Evolutionary conservation across 768 basidiomycete genomes (phyloP), one percentile per base, ranked within the genome.

Genomic region (Myochromella boudieri): DNA sequence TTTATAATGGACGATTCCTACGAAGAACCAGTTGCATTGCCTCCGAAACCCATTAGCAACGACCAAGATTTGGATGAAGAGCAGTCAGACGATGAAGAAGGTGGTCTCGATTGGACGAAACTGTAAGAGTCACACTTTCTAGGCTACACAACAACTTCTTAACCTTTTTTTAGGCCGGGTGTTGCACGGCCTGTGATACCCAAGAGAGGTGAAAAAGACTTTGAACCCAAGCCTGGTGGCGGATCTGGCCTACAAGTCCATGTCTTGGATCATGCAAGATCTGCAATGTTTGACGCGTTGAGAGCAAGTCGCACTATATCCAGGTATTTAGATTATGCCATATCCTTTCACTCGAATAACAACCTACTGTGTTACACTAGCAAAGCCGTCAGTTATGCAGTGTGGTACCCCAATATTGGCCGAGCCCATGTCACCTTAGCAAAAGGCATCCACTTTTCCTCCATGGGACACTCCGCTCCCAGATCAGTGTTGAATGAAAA

Each of bases 161-260:
- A 46, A 32, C 44, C 45, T 60, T 54, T 48, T 42, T 22, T 43
- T 31, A 77, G 75, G 15, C 69, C 73, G 44, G 62, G 63, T 21
- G 58, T 67, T 27, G 60, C 68, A 4, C 78, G 84, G 31, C 88
- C 87, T 2, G 72, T 88, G 2, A 95, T 99, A 41, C 97, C 97
- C 5, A 95, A 91, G 65, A 81, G 97, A 21, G 97, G 97, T 1
- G 97, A 98, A 67, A 98, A 99, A 62, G 95, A 98, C 54, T 98
- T 93, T 55, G 95, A 98, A 62, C 97, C 97, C 1, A 72, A 74
- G 55, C 59, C 69, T 42, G 71, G 75, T 43, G 72, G 80, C 8
- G 88, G 86, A 5, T 85, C 90, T 9, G 81, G 79, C 10, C 70
- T 91, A 10, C 97, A 98, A 60, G 67, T 82, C 21, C 86, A 91